Evolutionary conservation across 192 early-diverging fungal genomes (phyloP).

Genomic region (Coemansia javaensis): DNA sequence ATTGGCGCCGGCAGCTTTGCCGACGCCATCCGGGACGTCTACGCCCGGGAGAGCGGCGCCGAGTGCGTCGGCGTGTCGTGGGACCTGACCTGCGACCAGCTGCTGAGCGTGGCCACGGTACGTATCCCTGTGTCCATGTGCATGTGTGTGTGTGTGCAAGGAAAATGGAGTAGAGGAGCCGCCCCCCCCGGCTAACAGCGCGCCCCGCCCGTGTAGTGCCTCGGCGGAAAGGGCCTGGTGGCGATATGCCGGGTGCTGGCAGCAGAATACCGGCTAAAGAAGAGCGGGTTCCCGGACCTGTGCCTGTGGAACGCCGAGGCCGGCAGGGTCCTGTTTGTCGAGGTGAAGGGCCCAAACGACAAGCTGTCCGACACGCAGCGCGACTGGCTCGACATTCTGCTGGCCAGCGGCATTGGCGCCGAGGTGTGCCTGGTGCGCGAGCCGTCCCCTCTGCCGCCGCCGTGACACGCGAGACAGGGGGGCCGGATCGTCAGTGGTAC

Average conservation of each 20-base stretch:
- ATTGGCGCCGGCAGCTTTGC: conserved; percentile 21
- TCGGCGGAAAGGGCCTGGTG: conserved; percentile 53
- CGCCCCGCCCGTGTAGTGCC: conserved; percentile 53
- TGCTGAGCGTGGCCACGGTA: conserved; percentile 28
- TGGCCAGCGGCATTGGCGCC: conserved; percentile 50
- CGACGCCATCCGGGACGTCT: conserved; percentile 8
- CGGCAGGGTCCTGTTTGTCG: conserved; percentile 55
- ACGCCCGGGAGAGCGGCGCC: conserved; percentile 20
- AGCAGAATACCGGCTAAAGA: conserved; percentile 58
- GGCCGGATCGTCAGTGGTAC: conserved; percentile 14
- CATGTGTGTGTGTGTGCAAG: background rate
- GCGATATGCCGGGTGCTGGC: conserved; percentile 59
- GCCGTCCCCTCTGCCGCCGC: too few species aligned
- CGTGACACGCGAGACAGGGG: too few species aligned
- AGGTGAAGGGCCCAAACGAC: conserved; percentile 71
- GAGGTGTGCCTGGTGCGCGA: conserved; percentile 60
- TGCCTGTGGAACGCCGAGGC: conserved; percentile 62
- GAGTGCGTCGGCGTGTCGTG: conserved; percentile 41
- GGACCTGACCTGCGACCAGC: conserved; percentile 25
- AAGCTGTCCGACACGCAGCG: conserved; percentile 63
- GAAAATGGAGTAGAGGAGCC: too few species aligned
- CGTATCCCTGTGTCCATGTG: background rate
- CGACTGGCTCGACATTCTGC: conserved; percentile 65
- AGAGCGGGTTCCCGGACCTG: conserved; percentile 66
- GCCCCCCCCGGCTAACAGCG: too few species aligned